Conservation (phyloP, 345 rosid species). For the Gossypium australe region DNA sequence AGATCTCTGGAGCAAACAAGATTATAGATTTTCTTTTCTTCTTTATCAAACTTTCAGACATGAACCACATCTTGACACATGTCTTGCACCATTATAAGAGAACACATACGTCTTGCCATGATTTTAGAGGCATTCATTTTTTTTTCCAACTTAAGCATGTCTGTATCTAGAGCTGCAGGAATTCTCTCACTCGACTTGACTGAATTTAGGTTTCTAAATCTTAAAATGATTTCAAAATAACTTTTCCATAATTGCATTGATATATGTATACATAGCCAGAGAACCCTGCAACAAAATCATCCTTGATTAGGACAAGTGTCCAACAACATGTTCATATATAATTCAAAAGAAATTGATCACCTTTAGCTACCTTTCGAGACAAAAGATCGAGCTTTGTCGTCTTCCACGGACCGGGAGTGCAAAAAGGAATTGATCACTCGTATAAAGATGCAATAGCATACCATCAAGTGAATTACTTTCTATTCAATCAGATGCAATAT, state of each 20-base stretch:
- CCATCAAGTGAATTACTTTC: too few species aligned
- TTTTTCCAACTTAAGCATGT: constrained; percentile 13
- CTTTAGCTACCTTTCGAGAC: neutral
- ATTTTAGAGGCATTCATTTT: neutral
- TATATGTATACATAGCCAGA: neutral
- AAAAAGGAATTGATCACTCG: too few species aligned
- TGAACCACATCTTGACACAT: constrained; percentile 4
- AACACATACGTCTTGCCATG: neutral
- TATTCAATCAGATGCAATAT: too few species aligned
- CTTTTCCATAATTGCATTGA: constrained; percentile 8
- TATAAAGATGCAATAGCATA: too few species aligned
- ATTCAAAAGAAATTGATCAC: neutral
- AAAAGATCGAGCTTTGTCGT: neutral
- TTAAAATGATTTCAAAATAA: neutral
- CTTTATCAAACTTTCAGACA: neutral
- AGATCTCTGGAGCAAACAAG: neutral
- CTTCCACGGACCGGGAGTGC: neutral
- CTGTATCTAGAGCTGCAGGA: constrained; percentile 13
- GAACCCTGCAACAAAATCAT: constrained; percentile 9
- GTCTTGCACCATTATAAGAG: constrained; percentile 6
- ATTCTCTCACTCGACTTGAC: constrained; percentile 3
- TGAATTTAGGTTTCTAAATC: constrained; percentile 16
- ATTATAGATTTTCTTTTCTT: neutral
- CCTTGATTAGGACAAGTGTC: constrained; percentile 5
- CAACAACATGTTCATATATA: constrained; percentile 2